Percentiles rank a stretch among this genome's conserved stretches.
These are phyloP conservation scores for Penicillium turbatum DNA, from an alignment of 495 filamentous ascomycete genomes.

Conservation along the genomic window DNA sequence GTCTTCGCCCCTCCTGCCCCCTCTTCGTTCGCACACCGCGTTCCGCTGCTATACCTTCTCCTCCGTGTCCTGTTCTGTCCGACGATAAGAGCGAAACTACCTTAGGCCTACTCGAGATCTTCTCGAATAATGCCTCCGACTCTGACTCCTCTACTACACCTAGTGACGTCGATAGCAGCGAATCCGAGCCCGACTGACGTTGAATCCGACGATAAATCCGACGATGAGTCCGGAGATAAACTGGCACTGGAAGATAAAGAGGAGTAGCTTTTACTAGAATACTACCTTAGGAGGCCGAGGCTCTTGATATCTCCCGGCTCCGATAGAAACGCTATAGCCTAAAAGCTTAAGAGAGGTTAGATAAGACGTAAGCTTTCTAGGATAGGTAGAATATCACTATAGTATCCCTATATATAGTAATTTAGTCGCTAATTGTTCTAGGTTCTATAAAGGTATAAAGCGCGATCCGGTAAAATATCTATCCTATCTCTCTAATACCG, in stretches of 20 bases:
- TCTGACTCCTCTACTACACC: conserved; percentile 9
- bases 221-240: conserved; percentile 23
- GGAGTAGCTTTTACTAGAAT: conserved; percentile 19
- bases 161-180: conserved; percentile 13
- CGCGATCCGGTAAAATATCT: conserved; percentile 21
- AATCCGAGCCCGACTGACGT: too few relatives aligned
- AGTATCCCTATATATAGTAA: neutral
- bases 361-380: conserved; percentile 25
- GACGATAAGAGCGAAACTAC: conserved; percentile 15
- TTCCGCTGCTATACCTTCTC: conserved; percentile 2
- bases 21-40: conserved; percentile 5
- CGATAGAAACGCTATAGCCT: conserved; percentile 28
- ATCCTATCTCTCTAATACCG: conserved; percentile 23
- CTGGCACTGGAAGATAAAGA: conserved; percentile 25
- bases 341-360: conserved; percentile 21
- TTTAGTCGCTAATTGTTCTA: conserved; percentile 15
- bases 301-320: conserved; percentile 28
- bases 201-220: conserved; percentile 11
- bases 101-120: conserved; percentile 7
- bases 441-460: conserved; percentile 19
- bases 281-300: conserved; percentile 26
- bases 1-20: neutral
- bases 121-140: conserved; percentile 11
- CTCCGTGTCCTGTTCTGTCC: conserved; percentile 2
- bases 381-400: conserved; percentile 17